These are phyloP conservation scores for Monosporascus sp. DNA, from an alignment of 2,329 filamentous ascomycete genomes.

Conservation along the genomic window DNA sequence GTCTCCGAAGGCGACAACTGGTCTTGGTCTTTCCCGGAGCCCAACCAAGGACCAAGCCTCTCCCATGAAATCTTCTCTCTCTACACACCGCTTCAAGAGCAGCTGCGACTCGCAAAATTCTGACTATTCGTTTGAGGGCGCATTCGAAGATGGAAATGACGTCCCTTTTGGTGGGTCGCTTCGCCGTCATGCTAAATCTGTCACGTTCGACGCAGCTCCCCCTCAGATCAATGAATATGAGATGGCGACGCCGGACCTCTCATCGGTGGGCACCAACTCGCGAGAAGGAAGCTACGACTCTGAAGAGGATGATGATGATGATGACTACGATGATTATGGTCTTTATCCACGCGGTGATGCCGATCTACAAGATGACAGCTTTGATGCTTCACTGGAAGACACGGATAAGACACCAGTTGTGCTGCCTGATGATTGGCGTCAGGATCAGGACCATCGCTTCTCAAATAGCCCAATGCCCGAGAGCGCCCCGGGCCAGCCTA, in stretches of 20 bases:
- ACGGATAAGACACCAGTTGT: slow-evolving; percentile 97
- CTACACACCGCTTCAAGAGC: slow-evolving; percentile 59
- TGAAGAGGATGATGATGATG: slow-evolving; percentile 67
- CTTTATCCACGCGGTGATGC: slow-evolving; percentile 49
- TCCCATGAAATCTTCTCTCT: slow-evolving; percentile 85
- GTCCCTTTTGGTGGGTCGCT: slow-evolving; percentile 61
- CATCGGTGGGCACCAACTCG: slow-evolving; percentile 81
- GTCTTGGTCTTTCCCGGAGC: slow-evolving; percentile 31
- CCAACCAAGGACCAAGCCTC: slow-evolving; percentile 69
- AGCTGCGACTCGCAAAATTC: slow-evolving; percentile 64
- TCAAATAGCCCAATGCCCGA: slow-evolving; percentile 65
- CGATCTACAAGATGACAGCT: slow-evolving; percentile 74
- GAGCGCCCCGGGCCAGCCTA: slow-evolving; percentile 35
- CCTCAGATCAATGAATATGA: slow-evolving; percentile 97
- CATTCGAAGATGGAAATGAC: slow-evolving; percentile 47
- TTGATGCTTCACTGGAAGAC: slow-evolving; percentile 91
- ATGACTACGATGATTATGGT: slow-evolving; percentile 51
- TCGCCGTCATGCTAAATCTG: slow-evolving; percentile 87
- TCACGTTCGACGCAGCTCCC: slow-evolving; percentile 91
- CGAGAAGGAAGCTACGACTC: slow-evolving; percentile 92
- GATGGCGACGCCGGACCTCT: slow-evolving; percentile 95
- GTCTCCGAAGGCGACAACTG: too few species aligned
- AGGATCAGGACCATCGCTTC: slow-evolving; percentile 68
- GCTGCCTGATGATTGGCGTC: slow-evolving; percentile 93
- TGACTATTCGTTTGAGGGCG: slow-evolving; percentile 62